Base-by-base conservation (phyloP, 495 filamentous ascomycete species). In the Hypoxylon subgilvum region DNA sequence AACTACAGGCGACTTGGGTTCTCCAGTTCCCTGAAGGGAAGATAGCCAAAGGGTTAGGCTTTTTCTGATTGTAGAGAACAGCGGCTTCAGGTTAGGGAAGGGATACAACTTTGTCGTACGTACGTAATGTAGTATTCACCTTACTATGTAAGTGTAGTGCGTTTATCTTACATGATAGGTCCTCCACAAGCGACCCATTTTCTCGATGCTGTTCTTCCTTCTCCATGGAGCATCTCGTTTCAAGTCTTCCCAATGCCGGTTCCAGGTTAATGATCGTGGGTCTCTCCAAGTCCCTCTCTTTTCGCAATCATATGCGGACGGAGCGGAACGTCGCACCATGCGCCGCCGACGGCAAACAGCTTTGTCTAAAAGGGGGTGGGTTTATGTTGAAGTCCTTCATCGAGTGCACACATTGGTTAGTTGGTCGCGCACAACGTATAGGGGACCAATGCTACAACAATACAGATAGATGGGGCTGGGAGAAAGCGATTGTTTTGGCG, bases 221-320 rank as follows among this genome's bases (percentile, higher is more conserved):
- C 60, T 53, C 60, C 53, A 57, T 63, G 53, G 60, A 63, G 60
- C 54, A 43, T 50, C 38, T 38, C 44, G 60, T 63, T 63, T 63
- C 60, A 57, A 53, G 36, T 44, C n/a, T 38, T 53, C 41, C 14
- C 60, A 63, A 52, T 63, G 53, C 60, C 60, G 60, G 54, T 59
- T 53, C 49, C 61, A 64, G 46, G 44, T 59, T 44, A 21, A 55
- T 31, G 39, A 35, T 34, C 60, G 36, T 57, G 60, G 52, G 47
- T 52, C 52, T 40, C 16, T 23, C 13, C 35, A 27, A 35, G 35
- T 39, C 14, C 35, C 14, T 46, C 14, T 22, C 12, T 18, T 13
- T 9, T 32, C 3, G 12, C 18, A 40, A 17, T 49, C 35, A 21
- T 41, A 30, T 30, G 27, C 10, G 27, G 10, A 10, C 5, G 27